These are phyloP conservation scores for Diaporthe velutina DNA, from an alignment of 2,329 filamentous ascomycete species.

Conservation along the genomic window DNA sequence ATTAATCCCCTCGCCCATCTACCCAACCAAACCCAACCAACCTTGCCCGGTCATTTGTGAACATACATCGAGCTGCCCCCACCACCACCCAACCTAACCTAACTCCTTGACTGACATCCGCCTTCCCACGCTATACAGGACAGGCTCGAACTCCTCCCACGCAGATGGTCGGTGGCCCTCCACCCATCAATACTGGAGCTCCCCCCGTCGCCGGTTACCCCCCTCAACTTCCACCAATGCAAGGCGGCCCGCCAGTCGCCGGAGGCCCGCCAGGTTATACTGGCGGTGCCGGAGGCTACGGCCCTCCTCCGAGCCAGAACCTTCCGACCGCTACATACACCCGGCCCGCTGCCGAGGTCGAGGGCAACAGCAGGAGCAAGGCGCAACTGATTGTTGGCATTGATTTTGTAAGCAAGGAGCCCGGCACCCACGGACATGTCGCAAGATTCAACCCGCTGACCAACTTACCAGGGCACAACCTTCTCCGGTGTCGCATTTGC, in stretches of 20 bases:
- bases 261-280: constrained; percentile 62
- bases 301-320: constrained; percentile 49
- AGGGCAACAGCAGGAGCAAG: constrained; percentile 90
- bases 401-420: constrained; percentile 84
- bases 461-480: constrained; percentile 80
- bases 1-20: constrained; percentile 54
- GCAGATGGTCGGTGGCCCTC: constrained; percentile 74
- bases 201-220: constrained; percentile 69
- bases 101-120: constrained; percentile 61
- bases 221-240: constrained; percentile 61
- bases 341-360: constrained; percentile 77
- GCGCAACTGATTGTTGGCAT: constrained; percentile 98
- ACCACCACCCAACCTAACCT: constrained; percentile 41
- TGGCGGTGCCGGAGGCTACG: constrained; percentile 59
- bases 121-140: constrained; percentile 66
- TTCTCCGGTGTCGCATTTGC: constrained; percentile 98
- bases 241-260: constrained; percentile 55
- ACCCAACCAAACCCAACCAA: constrained; percentile 55
- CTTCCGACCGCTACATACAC: constrained; percentile 55
- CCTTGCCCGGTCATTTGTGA: constrained; percentile 39
- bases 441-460: constrained; percentile 16
- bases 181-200: constrained; percentile 75
- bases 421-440: background rate
- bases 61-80: constrained; percentile 9
- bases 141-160: constrained; percentile 67